Percentiles rank a stretch among this genome's conserved stretches.
Evolutionary conservation across 2,329 filamentous ascomycete genomes (phyloP).

Genomic region (Fusarium equiseti): DNA sequence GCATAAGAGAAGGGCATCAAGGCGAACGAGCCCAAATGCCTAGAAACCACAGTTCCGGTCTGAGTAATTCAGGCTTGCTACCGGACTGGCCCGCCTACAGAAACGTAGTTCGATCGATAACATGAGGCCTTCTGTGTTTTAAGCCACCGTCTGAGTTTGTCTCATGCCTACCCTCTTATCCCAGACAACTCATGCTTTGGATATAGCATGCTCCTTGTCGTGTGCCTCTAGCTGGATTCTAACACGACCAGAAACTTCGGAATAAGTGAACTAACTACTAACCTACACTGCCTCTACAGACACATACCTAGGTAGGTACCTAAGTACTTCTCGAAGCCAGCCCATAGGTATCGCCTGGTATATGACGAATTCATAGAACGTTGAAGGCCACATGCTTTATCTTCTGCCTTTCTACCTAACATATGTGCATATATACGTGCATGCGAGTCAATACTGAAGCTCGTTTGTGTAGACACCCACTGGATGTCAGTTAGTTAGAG

Average conservation of each 20-base stretch:
- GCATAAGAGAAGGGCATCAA: constrained; percentile 44
- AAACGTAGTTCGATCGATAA: constrained; percentile 8
- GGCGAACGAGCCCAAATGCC: constrained; percentile 24
- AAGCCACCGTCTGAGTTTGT: constrained; percentile 32
- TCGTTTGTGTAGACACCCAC: constrained; percentile 25
- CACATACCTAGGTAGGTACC: background rate
- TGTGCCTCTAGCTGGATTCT: constrained; percentile 26
- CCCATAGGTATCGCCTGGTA: background rate
- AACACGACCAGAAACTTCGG: constrained; percentile 13
- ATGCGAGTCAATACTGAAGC: constrained; percentile 28
- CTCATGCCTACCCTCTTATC: constrained; percentile 9
- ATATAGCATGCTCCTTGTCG: constrained; percentile 15
- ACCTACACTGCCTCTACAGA: background rate
- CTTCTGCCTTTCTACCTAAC: background rate
- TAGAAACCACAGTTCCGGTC: constrained; percentile 29
- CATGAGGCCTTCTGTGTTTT: constrained; percentile 38
- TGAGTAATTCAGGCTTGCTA: constrained; percentile 16
- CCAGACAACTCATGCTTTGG: constrained; percentile 30
- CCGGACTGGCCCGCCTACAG: constrained; percentile 20
- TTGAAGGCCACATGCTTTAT: background rate
- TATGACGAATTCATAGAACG: background rate
- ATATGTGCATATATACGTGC: constrained; percentile 6
- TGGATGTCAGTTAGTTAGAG: constrained; percentile 32
- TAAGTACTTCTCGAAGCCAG: constrained; percentile 12
- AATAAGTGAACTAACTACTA: constrained; percentile 1